Evolutionary conservation across 1,284 basidiomycete genomes (phyloP), one percentile per base, ranked within the genome.

Genomic region (Fomitopsis betulina): DNA sequence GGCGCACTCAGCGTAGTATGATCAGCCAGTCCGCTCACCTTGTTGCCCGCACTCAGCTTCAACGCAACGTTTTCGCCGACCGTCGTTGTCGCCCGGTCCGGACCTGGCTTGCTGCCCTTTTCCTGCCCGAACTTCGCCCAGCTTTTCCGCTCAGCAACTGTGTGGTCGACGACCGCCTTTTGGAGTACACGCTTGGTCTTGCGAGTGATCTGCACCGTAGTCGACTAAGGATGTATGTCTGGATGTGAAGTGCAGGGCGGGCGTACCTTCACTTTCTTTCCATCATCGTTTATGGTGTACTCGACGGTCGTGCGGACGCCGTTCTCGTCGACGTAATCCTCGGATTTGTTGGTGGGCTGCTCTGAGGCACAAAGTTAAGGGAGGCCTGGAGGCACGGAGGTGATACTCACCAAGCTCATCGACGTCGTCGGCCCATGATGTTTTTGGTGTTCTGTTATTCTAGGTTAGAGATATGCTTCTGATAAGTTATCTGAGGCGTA

Each of bases 51-150:
- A 52, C 82, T 87, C 55, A 99, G 73, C 74, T 95, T 96, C 70
- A 99, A 79, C 19, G 82, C 73, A 32, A 99, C 85, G 65, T 89
- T 91, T 78, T 99, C 97, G 56, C 93, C 96, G 42, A 99, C 91
- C 1, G 96, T 97, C 3, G 97, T 99, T 4, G 97, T 99, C 23
- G 94, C 91, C 45, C 88, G 81, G 78, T 98, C 93, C 10, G 96
- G 96, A 6, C 97, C 97, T 5, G 91, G 75, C 54, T 90, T 85
- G 69, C 87, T 93, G 43, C 93, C 93, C 74, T 87, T 91, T 76
- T 99, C 97, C 66, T 85, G 80, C 3, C 96, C 96, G 71, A 99
- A 99, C 76, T 98, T 99, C 37, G 86, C 71, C 95, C 94, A 98
- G 61, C 84, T 86, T 75, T 97, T 92, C 52, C 96, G 85, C 74